Conservation (phyloP, 371 early-diverging fungal genomes). For the Capillidium heterosporum region DNA sequence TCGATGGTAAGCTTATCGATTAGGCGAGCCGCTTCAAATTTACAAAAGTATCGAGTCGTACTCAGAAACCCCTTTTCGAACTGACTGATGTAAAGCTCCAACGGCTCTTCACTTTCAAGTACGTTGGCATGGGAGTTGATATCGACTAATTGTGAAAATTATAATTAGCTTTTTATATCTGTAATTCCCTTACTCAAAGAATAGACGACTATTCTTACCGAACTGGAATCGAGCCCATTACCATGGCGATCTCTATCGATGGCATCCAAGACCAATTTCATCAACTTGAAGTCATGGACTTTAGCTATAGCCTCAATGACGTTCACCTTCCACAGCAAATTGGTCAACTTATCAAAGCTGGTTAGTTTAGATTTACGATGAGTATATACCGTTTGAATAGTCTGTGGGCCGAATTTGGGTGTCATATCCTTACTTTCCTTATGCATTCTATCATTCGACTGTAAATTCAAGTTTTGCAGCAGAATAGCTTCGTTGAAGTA, state of each 20-base stretch:
- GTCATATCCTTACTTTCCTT: too few relatives aligned
- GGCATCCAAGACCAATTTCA: neutral
- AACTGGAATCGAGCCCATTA: neutral
- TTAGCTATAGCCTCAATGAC: neutral
- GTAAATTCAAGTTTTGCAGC: neutral
- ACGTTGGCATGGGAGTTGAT: neutral
- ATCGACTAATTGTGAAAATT: too few relatives aligned
- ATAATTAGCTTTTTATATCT: too few relatives aligned
- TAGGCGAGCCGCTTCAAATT: conserved; percentile 65
- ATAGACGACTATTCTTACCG: neutral
- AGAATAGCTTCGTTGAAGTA: neutral
- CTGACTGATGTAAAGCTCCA: conserved; percentile 69
- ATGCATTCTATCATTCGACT: neutral
- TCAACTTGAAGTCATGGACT: neutral
- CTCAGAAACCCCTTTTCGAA: conserved; percentile 68
- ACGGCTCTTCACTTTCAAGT: conserved; percentile 35
- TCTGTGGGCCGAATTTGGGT: neutral
- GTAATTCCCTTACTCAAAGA: too few relatives aligned
- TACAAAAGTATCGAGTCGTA: conserved; percentile 68
- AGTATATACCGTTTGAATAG: neutral
- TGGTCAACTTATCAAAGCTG: neutral
- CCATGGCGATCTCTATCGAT: neutral
- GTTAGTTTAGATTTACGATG: neutral
- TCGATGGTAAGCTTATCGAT: conserved; percentile 68
- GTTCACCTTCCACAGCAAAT: neutral